Conservation (phyloP, 306 rosid species). For the Lotus japonicus region DNA sequence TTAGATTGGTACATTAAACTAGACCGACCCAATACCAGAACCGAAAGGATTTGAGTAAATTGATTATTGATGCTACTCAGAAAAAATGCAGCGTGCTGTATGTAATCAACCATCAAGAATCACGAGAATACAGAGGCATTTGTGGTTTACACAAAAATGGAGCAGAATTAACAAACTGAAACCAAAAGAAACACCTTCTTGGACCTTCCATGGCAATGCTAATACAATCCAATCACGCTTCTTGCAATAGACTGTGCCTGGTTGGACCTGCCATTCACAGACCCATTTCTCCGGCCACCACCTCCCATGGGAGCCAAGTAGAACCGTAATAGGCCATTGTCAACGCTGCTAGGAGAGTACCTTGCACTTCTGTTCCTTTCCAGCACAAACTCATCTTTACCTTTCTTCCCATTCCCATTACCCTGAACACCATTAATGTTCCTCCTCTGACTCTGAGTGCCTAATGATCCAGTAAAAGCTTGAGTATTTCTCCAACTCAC, state of each 20-base stretch:
- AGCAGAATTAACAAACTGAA: constrained; percentile 45
- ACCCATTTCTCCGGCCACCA: constrained; percentile 59
- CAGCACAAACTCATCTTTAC: constrained; percentile 64
- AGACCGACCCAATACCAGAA: no score
- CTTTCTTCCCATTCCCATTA: constrained; percentile 50
- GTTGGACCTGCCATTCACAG: constrained; percentile 53
- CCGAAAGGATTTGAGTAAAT: no score
- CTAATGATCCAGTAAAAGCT: constrained; percentile 43
- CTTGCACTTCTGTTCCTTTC: constrained; percentile 83
- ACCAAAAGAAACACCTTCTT: constrained; percentile 35
- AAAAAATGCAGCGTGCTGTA: constrained; percentile 36
- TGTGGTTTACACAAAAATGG: constrained; percentile 65
- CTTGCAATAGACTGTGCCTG: constrained; percentile 86
- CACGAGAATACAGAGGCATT: constrained; percentile 59
- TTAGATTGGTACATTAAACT: no score
- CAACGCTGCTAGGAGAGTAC: constrained; percentile 57
- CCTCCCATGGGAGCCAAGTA: constrained; percentile 71
- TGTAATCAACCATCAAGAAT: constrained; percentile 47
- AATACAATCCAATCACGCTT: constrained; percentile 79
- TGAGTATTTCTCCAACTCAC: constrained; percentile 79
- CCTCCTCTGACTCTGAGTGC: constrained; percentile 35
- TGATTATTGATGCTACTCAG: constrained; percentile 37
- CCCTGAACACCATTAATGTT: constrained; percentile 32
- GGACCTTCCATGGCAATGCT: constrained; percentile 36
- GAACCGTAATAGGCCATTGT: constrained; percentile 65